Percentiles rank a stretch among this genome's conserved stretches.
These are phyloP conservation scores for Ramalina peruviana DNA, from an alignment of 495 filamentous ascomycete genomes.

Conservation along the genomic window DNA sequence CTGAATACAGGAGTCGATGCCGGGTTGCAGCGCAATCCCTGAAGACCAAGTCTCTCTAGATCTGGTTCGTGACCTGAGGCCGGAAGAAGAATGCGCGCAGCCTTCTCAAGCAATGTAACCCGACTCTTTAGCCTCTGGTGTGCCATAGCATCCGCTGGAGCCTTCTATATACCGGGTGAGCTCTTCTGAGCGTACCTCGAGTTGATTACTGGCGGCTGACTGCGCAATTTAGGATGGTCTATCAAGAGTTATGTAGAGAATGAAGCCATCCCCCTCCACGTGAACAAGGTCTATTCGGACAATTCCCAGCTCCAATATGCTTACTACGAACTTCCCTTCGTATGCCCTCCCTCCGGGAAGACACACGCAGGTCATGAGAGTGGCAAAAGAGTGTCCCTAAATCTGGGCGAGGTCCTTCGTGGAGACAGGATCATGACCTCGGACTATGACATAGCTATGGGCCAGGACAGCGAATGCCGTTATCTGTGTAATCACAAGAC, in stretches of 20 bases:
- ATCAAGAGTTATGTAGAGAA: slow-evolving; percentile 69
- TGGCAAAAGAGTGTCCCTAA: slow-evolving; percentile 70
- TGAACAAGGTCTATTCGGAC: slow-evolving; percentile 93
- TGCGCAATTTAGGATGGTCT: slow-evolving; percentile 42
- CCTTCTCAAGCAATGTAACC: slow-evolving; percentile 13
- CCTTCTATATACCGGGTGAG: slow-evolving; percentile 73
- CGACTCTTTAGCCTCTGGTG: slow-evolving; percentile 14
- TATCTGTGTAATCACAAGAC: slow-evolving; percentile 61
- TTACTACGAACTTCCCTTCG: slow-evolving; percentile 85
- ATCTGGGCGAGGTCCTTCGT: slow-evolving; percentile 84
- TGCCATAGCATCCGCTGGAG: slow-evolving; percentile 22
- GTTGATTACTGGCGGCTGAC: slow-evolving; percentile 9
- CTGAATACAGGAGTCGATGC: too few species aligned
- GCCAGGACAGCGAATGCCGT: slow-evolving; percentile 60
- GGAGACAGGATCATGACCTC: slow-evolving; percentile 84
- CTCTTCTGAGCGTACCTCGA: background rate
- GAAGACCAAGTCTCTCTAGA: too few species aligned
- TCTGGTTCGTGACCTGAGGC: too few species aligned
- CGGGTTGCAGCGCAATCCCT: too few species aligned
- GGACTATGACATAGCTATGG: slow-evolving; percentile 76
- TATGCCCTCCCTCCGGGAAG: slow-evolving; percentile 67
- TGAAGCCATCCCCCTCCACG: slow-evolving; percentile 74
- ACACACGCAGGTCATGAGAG: slow-evolving; percentile 58
- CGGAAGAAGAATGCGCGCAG: too few species aligned
- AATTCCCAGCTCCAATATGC: slow-evolving; percentile 87